Evolutionary conservation across 805 yeast genomes (phyloP), one percentile per base, ranked within the genome.

Genomic region (Saccharomycopsis synnaedendra): DNA sequence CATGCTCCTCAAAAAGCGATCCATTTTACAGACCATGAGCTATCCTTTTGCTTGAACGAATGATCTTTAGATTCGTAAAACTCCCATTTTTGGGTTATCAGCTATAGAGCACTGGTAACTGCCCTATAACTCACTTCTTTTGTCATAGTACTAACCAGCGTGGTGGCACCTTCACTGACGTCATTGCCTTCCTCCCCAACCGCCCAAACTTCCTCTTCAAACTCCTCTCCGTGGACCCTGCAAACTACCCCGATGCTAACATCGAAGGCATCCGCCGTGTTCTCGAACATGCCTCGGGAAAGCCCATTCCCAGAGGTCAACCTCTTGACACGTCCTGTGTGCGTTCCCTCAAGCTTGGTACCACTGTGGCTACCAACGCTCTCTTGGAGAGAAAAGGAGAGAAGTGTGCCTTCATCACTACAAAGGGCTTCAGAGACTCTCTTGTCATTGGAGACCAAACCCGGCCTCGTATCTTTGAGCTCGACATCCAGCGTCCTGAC

Each of bases 341-440:
- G 37, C 78, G 76, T 46, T 74, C 80, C 40, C 77, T 88, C 43
- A 70, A 95, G 48, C 81, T 89, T 84, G 97, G 97, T 3, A 88
- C 97, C 3, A 89, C 97, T 0, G 93, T 88, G 7, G 97, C 98
- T 1, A 90, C 97, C 5, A 90, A 90, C 65, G 96, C 97, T 1
- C 71, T 93, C 34, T 70, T 90, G 51, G 97, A 90, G 60, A 73
- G 97, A 53, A 88, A 88, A 59, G 98, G 97, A 45, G 94, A 88
- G 49, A 68, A 78, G 33, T 89, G 94, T 56, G 94, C 93, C 1
- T 70, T 90, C 50, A 64, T 89, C 4, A 87, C 95, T 3, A 85
- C 97, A 10, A 82, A 79, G 57, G 98, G 97, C 0, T 90, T 87
- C 64, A 77, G 76, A 55, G 97, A 90, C 59, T 78, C 85, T 38